Base-by-base conservation (phyloP, 2,329 filamentous ascomycete genomes). In the Aspergillus pseudoviridinutans region DNA sequence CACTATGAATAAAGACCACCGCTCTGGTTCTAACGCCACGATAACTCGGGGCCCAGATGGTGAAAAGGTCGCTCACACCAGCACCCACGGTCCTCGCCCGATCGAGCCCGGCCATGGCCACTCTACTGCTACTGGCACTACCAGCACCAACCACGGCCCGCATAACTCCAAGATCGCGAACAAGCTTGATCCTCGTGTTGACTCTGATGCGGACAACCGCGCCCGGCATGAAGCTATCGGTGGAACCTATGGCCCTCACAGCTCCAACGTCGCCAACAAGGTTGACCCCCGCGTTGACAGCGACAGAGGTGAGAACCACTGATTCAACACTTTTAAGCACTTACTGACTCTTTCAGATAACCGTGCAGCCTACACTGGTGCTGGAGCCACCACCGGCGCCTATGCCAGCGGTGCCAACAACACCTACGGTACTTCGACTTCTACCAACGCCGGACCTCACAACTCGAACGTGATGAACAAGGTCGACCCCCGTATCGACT, bases 251-350 rank as follows among this genome's bases (percentile, higher is more conserved):
- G 79, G 80, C 7, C 76, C 76, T 35, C 79, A 83, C 67, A 62
- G 58, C 58, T 76, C 74, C 27, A 76, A 77, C 49, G 2, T 74
- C 3, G 74, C 72, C n/a, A 85, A 84, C 69, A 79, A 80, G 35
- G 65, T 69, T 2, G 82, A 85, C 61, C 82, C 82, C 25, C 76
- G 81, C 29, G 52, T 65, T 27, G 60, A 64, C 54, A 59, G 56
- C 28, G 56, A 61, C 41, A 41, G 46, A 49, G 60, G 58, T 61
- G 51, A n/a, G 54, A 28, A 22, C 4, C 2, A 25, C 24, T 8
- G 1, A 9, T 4, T 8, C 4, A 3, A 32, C 7, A 12, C 4
- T 4, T 7, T 2, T 9, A 4, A 51, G 44, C 53, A 53, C 28
- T 3, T 5, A 50, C 42, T 46, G n/a, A 14, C 17, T 41, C 12